Evolutionary conservation across 2,329 filamentous ascomycete genomes (phyloP).

Genomic region (Clonostachys chloroleuca): DNA sequence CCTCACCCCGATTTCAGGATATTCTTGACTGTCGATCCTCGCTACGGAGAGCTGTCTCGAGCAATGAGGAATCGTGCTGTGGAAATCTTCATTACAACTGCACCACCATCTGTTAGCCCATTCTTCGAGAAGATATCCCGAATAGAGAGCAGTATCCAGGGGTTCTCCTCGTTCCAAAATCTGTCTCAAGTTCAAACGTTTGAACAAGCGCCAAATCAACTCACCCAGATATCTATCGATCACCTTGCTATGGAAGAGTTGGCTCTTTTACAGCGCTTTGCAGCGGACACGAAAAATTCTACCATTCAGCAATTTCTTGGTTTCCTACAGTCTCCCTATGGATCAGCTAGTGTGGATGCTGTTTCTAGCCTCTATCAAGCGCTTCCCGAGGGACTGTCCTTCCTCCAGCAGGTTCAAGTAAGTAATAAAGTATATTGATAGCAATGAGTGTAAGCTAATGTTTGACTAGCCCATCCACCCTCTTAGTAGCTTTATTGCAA

Average conservation of each 20-base stretch:
- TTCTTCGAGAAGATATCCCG: slow-evolving; percentile 34
- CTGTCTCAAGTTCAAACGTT: too few relatives aligned
- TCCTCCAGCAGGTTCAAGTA: neutral
- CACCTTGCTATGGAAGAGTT: slow-evolving; percentile 34
- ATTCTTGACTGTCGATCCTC: slow-evolving; percentile 89
- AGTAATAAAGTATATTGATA: neutral
- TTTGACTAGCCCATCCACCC: slow-evolving; percentile 48
- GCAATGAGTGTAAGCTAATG: too few relatives aligned
- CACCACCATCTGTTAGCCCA: slow-evolving; percentile 21
- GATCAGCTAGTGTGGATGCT: slow-evolving; percentile 18
- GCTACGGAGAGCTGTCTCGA: slow-evolving; percentile 87
- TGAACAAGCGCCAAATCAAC: too few relatives aligned
- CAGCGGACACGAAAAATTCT: neutral
- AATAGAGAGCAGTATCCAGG: slow-evolving; percentile 34
- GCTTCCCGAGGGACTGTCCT: neutral
- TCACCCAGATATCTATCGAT: neutral
- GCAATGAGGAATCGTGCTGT: slow-evolving; percentile 95
- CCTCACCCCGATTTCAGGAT: slow-evolving; percentile 87
- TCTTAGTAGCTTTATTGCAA: slow-evolving; percentile 51
- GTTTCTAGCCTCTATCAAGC: slow-evolving; percentile 26
- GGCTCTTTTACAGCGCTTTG: slow-evolving; percentile 21
- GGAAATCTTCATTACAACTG: slow-evolving; percentile 71
- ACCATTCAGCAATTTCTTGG: slow-evolving; percentile 14
- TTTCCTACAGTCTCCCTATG: slow-evolving; percentile 24
- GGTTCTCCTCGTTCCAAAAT: too few relatives aligned